Conservation (phyloP, 2,329 filamentous ascomycete genomes). For the Aspergillaceae sp. region DNA sequence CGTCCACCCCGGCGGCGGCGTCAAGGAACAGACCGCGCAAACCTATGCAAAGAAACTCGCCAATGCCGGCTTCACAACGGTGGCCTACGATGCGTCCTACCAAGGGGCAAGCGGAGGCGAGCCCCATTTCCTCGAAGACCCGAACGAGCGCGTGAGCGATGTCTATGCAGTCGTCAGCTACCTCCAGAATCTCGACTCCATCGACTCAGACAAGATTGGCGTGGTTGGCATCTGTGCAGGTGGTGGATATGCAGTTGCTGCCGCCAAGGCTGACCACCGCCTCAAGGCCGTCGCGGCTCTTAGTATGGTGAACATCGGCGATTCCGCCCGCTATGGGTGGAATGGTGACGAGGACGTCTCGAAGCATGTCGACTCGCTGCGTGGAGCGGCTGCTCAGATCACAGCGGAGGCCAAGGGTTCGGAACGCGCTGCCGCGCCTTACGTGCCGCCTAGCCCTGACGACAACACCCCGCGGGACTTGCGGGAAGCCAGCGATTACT, state of each 20-base stretch:
- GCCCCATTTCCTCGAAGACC: conserved; percentile 16
- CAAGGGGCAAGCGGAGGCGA: conserved; percentile 15
- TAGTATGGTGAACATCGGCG: conserved; percentile 11
- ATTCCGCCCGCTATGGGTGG: neutral
- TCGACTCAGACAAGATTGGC: conserved; percentile 14
- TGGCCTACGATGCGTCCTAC: conserved; percentile 16
- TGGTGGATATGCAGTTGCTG: conserved; percentile 14
- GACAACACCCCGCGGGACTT: neutral
- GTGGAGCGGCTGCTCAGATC: neutral
- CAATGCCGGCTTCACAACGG: conserved; percentile 7
- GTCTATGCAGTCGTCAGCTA: conserved; percentile 16
- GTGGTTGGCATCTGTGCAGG: conserved; percentile 17
- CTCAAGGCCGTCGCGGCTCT: conserved; percentile 12
- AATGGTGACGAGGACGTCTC: neutral
- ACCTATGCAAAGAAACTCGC: conserved; percentile 13
- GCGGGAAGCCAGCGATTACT: neutral
- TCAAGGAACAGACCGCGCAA: conserved; percentile 17
- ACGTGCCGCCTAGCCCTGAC: neutral
- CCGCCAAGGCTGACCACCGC: conserved; percentile 14
- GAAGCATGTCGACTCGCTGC: neutral
- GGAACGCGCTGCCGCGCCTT: neutral
- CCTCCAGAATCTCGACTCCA: conserved; percentile 12
- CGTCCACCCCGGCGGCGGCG: conserved; percentile 14
- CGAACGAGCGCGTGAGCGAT: conserved; percentile 15
- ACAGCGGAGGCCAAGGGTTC: neutral